Evolutionary conservation across 345 rosid species (phyloP), one percentile per base, ranked within the genome.

Genomic region (Boechera divaricarpa): DNA sequence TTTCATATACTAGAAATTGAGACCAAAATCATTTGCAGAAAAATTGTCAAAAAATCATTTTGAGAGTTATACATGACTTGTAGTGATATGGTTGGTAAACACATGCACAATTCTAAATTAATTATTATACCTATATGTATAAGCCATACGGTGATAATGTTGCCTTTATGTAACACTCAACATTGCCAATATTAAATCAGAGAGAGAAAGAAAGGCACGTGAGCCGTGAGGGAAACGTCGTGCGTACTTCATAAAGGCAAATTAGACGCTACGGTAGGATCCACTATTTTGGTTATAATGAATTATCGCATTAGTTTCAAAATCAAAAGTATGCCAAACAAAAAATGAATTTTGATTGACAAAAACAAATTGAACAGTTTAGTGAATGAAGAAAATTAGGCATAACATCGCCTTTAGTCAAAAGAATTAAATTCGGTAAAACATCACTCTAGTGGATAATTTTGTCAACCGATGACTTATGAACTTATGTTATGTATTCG

Each of bases 161-260:
- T 41, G 26, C 47, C 62, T 69, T 76, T 69, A 63, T 33, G 76
- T 54, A 44, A 62, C 59, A 36, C 44, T 77, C 44, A 39, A 47
- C 15, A 12, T 66, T 54, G 53, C 71, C 75, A 72, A 55, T 58
- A 47, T 42, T 31, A 45, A 21, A 56, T 54, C 8, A 66, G 51
- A 56, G 33, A 33, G 63, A 32, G 70, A 69, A 26, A 76, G 31
- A 47, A 36, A 26, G 66, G 67, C 80, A 70, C 76, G 80, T 77
- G 80, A 55, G 61, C 64, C 76, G 80, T 77, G 80, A 55, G 61
- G 28, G 51, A 38, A 70, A 71, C 77, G 61, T 77, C 47, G 61
- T 15, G 54, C 49, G 41, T 47, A 71, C 72, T 64, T 65, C 60
- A 55, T 49, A 70, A 51, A 77, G 66, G 69, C 79, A 52, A 52